Percentiles rank a stretch among this genome's conserved stretches.
These are phyloP conservation scores for Harringtonia lauricola DNA, from an alignment of 2,329 filamentous ascomycete species.

Conservation along the genomic window DNA sequence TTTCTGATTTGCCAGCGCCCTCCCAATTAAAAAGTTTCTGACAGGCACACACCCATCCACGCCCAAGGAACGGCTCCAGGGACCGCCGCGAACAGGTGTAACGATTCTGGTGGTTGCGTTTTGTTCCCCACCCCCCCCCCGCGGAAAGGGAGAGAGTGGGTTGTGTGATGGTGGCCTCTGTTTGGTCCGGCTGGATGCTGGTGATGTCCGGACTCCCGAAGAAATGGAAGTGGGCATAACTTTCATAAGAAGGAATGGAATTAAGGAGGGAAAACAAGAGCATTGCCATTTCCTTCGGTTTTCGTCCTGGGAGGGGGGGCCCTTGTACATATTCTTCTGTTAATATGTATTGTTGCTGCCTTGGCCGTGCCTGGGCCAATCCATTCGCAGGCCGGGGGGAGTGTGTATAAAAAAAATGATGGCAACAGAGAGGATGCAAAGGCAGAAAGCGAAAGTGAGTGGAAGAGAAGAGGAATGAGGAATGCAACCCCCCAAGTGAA, in stretches of 20 bases:
- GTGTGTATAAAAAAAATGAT: neutral
- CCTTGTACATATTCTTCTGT: neutral
- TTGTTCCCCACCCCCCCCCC: too few relatives aligned
- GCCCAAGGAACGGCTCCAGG: constrained; percentile 1
- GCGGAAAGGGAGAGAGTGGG: too few relatives aligned
- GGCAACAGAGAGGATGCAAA: too few relatives aligned
- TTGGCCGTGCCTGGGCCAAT: constrained; percentile 7
- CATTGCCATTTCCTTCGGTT: neutral
- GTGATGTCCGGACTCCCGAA: constrained; percentile 2
- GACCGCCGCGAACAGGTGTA: neutral
- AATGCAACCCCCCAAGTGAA: too few relatives aligned
- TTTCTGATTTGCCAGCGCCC: too few relatives aligned
- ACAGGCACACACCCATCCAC: neutral
- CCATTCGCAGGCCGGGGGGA: neutral
- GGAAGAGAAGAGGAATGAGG: too few relatives aligned
- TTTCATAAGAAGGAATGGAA: neutral
- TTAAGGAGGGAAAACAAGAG: too few relatives aligned
- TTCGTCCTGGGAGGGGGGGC: too few relatives aligned
- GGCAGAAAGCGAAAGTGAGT: too few relatives aligned
- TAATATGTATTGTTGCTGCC: constrained; percentile 1
- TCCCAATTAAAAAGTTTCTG: too few relatives aligned
- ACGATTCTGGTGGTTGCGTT: neutral
- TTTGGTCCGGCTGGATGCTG: constrained; percentile 1
- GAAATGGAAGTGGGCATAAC: neutral
- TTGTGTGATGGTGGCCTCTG: neutral